Evolutionary conservation across 2,329 filamentous ascomycete genomes (phyloP).

Genomic region (Aspergillus sp.): DNA sequence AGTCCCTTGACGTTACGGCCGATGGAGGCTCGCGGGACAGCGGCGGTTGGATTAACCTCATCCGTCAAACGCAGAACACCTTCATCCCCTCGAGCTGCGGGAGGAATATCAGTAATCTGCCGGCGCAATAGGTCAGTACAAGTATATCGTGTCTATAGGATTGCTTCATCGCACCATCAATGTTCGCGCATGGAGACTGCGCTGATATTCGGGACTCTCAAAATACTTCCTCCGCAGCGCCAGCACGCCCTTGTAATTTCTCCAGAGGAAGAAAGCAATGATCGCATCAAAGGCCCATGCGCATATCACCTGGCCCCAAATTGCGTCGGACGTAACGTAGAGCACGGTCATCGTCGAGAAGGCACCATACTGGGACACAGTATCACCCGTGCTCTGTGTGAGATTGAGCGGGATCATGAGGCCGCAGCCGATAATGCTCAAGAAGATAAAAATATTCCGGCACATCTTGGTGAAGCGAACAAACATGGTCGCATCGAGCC

Average conservation of each 20-base stretch:
- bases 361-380: constrained; percentile 26
- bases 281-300: constrained; percentile 71
- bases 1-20: constrained; percentile 91
- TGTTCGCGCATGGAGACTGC: constrained; percentile 73
- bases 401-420: constrained; percentile 83
- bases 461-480: constrained; percentile 88
- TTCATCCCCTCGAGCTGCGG: constrained; percentile 75
- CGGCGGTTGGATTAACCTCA: constrained; percentile 73
- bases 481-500: constrained; percentile 89
- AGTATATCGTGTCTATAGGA: background rate
- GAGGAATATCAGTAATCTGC: constrained; percentile 80
- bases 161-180: constrained; percentile 49
- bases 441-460: constrained; percentile 78
- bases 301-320: constrained; percentile 62
- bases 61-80: constrained; percentile 84
- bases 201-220: constrained; percentile 82
- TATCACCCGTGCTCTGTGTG: constrained; percentile 47
- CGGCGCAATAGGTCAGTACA: background rate
- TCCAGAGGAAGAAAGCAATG: constrained; percentile 81
- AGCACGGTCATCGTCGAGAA: constrained; percentile 54
- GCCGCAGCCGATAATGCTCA: constrained; percentile 71
- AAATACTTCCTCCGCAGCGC: constrained; percentile 76
- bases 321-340: constrained; percentile 48
- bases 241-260: constrained; percentile 77
- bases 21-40: constrained; percentile 76